Conservation (phyloP, 371 early-diverging fungal genomes). For the Lichtheimia hyalospora region DNA sequence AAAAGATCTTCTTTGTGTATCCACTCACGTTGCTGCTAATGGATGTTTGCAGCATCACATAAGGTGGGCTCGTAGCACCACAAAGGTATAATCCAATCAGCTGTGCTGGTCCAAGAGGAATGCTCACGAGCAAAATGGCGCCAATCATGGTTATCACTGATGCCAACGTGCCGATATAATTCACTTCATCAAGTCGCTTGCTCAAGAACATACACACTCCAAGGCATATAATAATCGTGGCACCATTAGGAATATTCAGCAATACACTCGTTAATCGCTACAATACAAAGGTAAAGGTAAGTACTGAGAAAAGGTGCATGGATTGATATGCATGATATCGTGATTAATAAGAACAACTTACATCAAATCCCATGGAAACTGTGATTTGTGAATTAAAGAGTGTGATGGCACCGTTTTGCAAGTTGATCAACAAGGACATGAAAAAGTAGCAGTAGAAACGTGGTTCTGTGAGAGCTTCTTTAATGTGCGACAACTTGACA, state of each 20-base stretch:
- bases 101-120: conserved; percentile 18
- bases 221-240: conserved; percentile 11
- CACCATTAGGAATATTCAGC: conserved; percentile 21
- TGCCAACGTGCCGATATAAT: conserved; percentile 15
- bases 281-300: background rate
- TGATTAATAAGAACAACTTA: conserved; percentile 14
- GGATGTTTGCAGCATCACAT: conserved; percentile 18
- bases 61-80: background rate
- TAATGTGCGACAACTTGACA: conserved; percentile 25
- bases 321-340: background rate
- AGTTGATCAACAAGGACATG: conserved; percentile 24
- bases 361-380: conserved; percentile 28
- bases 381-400: conserved; percentile 28
- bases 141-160: conserved; percentile 17
- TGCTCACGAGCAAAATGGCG: conserved; percentile 18
- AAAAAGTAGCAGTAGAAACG: conserved; percentile 29
- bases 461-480: conserved; percentile 30
- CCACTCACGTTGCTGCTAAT: conserved; percentile 19
- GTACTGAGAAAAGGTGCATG: background rate
- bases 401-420: conserved; percentile 37
- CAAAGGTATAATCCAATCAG: conserved; percentile 26
- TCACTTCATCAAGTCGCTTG: conserved; percentile 12
- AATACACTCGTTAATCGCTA: conserved; percentile 13
- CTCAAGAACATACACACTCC: conserved; percentile 15
- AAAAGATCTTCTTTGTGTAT: conserved; percentile 23